These are phyloP conservation scores for Curvularia spicifera DNA, from an alignment of 2,329 filamentous ascomycete genomes.

Conservation along the genomic window DNA sequence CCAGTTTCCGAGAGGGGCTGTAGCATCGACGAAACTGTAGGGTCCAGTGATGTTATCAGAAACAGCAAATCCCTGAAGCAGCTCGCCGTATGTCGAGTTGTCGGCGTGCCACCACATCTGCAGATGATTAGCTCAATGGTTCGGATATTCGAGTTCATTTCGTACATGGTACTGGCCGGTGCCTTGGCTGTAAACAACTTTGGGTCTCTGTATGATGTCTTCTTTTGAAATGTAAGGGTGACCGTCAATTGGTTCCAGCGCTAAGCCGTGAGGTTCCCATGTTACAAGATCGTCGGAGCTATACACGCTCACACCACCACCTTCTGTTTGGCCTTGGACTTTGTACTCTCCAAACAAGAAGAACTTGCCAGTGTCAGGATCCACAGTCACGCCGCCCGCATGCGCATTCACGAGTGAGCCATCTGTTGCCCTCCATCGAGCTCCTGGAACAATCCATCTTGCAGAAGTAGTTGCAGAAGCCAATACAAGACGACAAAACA, in stretches of 20 bases:
- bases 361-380: slow-evolving; percentile 61
- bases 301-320: slow-evolving; percentile 64
- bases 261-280: slow-evolving; percentile 64
- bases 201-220: slow-evolving; percentile 67
- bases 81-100: slow-evolving; percentile 62
- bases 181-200: slow-evolving; percentile 64
- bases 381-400: slow-evolving; percentile 63
- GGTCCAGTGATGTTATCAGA: slow-evolving; percentile 61
- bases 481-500: slow-evolving; percentile 32
- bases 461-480: slow-evolving; percentile 40
- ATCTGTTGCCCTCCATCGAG: slow-evolving; percentile 65
- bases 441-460: slow-evolving; percentile 68
- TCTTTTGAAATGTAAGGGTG: slow-evolving; percentile 62
- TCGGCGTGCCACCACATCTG: slow-evolving; percentile 68
- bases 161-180: slow-evolving; percentile 63
- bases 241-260: slow-evolving; percentile 60
- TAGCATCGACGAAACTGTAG: slow-evolving; percentile 62
- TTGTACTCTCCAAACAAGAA: slow-evolving; percentile 70
- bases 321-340: slow-evolving; percentile 63
- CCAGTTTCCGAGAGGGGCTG: slow-evolving; percentile 65
- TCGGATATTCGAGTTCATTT: not conserved
- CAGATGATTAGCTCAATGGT: not conserved
- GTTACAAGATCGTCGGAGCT: slow-evolving; percentile 67
- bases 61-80: slow-evolving; percentile 64
- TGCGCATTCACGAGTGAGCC: slow-evolving; percentile 68